Base-by-base conservation (phyloP, 2,329 filamentous ascomycete species). In the Aspergillus phoenicis region DNA sequence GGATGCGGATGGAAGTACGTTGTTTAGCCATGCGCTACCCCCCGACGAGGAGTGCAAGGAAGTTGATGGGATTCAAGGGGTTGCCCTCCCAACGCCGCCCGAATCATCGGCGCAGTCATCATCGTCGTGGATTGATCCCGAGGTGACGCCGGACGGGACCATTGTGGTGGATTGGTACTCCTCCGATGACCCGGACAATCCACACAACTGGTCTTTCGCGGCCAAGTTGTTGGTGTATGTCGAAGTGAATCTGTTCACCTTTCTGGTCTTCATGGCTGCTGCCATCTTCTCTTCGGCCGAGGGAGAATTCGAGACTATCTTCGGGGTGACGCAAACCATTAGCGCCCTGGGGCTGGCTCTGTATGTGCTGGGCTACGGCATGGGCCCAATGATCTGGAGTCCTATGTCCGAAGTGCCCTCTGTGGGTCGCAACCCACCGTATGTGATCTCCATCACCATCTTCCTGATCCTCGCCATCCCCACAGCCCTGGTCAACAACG, bases 401-500 rank as follows among this genome's bases (percentile, higher is more conserved):
- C 88, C 89, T 0, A 74, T 91, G 36, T 83, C 80, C 39, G 89
- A 91, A 73, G 84, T 91, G 30, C 86, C 88, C 0, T 70, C 81
- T 43, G 82, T 90, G 52, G 89, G 89, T 3, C 81, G 88, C 5
- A 89, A 86, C 66, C 85, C 85, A 0, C 82, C 88, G 13, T 91
- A 91, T 73, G 82, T 88, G 30, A 71, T 83, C 62, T 87, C 87
- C 20, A 86, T 90, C 76, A 81, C 83, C 59, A 76, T 91, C 28
- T 91, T 89, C 71, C 84, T 88, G 49, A 80, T 90, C 61, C 71
- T 91, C 15, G 84, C 82, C 5, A 80, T 90, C 15, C 86, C 87
- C 0, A 84, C 86, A 0, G 85, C 86, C 0, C 71, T 89, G 0
- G 84, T 84, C 2, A 74, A 82, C 41, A 88, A 85, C 74, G 88